These are phyloP conservation scores for Aspergillus neoniger DNA, from an alignment of 2,329 filamentous ascomycete genomes.

Conservation along the genomic window DNA sequence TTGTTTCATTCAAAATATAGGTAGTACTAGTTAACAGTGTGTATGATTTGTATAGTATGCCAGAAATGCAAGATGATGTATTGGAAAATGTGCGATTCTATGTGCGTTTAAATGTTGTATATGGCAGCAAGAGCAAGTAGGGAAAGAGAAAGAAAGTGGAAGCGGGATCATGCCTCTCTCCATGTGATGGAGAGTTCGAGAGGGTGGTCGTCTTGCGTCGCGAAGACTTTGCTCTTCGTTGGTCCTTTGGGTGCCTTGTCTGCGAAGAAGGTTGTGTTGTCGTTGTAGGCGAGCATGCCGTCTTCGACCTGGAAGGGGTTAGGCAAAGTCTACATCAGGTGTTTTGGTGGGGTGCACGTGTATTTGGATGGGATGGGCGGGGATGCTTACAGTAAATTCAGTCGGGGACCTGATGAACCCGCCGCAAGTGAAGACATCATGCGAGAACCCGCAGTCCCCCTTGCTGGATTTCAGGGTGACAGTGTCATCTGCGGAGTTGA, in stretches of 20 bases:
- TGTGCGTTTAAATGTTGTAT: neutral
- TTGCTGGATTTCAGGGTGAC: constrained; percentile 63
- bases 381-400: constrained; percentile 34
- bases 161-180: constrained; percentile 21
- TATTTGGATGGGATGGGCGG: neutral
- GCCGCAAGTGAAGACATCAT: constrained; percentile 58
- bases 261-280: constrained; percentile 41
- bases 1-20: neutral
- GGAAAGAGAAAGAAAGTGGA: neutral
- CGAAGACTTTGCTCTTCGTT: constrained; percentile 38
- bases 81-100: neutral
- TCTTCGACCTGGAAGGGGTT: constrained; percentile 29
- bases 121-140: neutral
- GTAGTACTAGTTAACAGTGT: too few relatives aligned
- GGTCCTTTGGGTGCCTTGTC: constrained; percentile 40
- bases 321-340: neutral
- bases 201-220: constrained; percentile 33
- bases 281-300: constrained; percentile 35
- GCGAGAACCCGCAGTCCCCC: constrained; percentile 59
- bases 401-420: constrained; percentile 29
- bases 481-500: constrained; percentile 22
- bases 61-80: neutral
- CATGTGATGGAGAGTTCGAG: constrained; percentile 39
- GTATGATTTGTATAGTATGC: too few relatives aligned
- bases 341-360: neutral